Base-by-base conservation (phyloP, 1,139 yeast species). In the Yamadazyma atmosphaerica region DNA sequence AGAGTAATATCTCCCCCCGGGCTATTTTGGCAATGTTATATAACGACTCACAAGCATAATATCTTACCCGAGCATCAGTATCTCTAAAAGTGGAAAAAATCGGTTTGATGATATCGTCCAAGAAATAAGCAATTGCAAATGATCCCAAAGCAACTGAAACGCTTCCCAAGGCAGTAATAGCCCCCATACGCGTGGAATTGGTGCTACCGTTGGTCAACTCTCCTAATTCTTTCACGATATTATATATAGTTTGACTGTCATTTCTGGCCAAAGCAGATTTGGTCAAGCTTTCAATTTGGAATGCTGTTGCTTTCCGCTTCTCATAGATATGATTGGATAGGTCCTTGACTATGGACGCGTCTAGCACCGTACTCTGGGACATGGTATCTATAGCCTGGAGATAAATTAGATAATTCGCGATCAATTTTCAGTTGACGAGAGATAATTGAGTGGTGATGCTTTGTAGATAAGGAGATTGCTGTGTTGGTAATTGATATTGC, bases 1-100 rank as follows among this genome's bases (percentile, higher is more conserved):
- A 92, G 11, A 86, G 68, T 46, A 94, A 66, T 17, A 92, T 86
- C 60, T 94, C 98, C 14, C 98, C 98, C 51, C 95, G 80, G 4
- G 98, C 96, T 16, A 92, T 95, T 59, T 94, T 94, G 38, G 98
- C 96, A 36, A 94, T 90, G 61, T 94, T 94, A 63, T 94, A 94
- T 47, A 94, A 72, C 32, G 96, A 86, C 58, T 94, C 99, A 65
- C 98, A 92, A 0, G 98, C 98, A 60, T 90, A 94, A 54, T 94
- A 94, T 38, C 99, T 72, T 7, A 94, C 98, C 47, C 96, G 77
- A 9, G 97, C 95, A 56, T 94, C 97, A 42, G 94, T 96, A 55
- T 94, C 98, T 38, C 95, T 90, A 60, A 94, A 94, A 44, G 98
- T 92, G 0, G 97, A 94, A 52, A 94, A 71, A 13, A 94, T 96